A percentile compares a stretch with the other conserved stretches of the same genome.
Evolutionary conservation across 2,329 filamentous ascomycete species (phyloP).

Genomic region (Aspergillus aculeatinus): DNA sequence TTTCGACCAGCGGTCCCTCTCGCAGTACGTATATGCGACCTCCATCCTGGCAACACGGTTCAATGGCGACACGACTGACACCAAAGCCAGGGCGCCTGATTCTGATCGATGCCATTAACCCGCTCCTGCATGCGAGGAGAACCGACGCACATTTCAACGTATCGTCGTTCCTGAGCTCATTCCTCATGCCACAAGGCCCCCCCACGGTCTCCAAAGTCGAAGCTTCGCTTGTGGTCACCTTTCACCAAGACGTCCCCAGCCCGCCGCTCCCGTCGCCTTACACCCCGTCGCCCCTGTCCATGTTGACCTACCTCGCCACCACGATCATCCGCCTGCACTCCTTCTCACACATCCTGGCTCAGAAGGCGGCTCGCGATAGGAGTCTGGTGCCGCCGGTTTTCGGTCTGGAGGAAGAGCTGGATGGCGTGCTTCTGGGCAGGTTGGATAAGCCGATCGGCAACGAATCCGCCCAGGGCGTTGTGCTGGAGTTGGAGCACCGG

Average conservation of each 20-base stretch:
- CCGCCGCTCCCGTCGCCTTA: conserved; percentile 38
- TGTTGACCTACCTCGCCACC: conserved; percentile 84
- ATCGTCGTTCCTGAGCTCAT: conserved; percentile 67
- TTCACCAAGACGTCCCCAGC: conserved; percentile 77
- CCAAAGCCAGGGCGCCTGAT: conserved; percentile 65
- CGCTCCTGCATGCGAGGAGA: conserved; percentile 48
- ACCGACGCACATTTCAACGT: conserved; percentile 57
- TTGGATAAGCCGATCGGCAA: conserved; percentile 34
- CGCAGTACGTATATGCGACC: conserved; percentile 27
- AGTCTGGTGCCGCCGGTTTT: conserved; percentile 74
- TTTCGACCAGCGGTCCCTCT: conserved; percentile 19
- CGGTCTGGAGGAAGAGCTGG: conserved; percentile 72
- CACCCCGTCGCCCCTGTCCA: conserved; percentile 66
- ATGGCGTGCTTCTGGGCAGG: conserved; percentile 74
- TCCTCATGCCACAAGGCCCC: conserved; percentile 56
- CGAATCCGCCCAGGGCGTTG: conserved; percentile 57
- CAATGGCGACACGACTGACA: conserved; percentile 11
- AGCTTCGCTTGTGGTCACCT: conserved; percentile 73
- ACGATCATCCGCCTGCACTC: conserved; percentile 73
- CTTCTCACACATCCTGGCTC: conserved; percentile 70
- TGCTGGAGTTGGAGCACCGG: conserved; percentile 82
- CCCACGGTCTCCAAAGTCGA: conserved; percentile 32
- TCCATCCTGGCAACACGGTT: background rate
- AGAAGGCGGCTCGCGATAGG: conserved; percentile 72
- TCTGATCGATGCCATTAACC: conserved; percentile 76